These are phyloP conservation scores for Hydnomerulius pinastri DNA, from an alignment of 768 basidiomycete species.

Conservation along the genomic window DNA sequence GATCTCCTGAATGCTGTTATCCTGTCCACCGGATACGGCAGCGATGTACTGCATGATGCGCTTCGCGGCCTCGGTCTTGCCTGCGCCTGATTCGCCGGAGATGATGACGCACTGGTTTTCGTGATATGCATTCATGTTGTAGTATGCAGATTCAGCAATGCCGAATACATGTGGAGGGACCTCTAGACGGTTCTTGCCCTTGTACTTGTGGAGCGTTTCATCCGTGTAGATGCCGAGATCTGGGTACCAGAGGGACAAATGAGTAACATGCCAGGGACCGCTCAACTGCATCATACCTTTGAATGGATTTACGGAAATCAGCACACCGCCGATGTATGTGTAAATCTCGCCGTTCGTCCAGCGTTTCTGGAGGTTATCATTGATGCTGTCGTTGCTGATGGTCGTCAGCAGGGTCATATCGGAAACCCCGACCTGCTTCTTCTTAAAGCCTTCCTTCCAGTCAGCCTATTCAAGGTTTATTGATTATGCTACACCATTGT, in stretches of 20 bases:
- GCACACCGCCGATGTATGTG: conserved; percentile 97
- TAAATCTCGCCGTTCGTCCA: conserved; percentile 97
- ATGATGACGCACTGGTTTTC: conserved; percentile 99
- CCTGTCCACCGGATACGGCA: conserved; percentile 87
- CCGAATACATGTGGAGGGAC: conserved; percentile 97
- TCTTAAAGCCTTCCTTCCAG: conserved; percentile 99
- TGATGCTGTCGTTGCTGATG: conserved; percentile 97
- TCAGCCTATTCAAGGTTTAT: conserved; percentile 68
- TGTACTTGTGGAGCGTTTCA: conserved; percentile 80
- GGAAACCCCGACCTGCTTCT: conserved; percentile 96
- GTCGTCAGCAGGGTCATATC: conserved; percentile 98
- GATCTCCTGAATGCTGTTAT: conserved; percentile 93
- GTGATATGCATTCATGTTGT: conserved; percentile 99
- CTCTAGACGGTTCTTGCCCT: conserved; percentile 96
- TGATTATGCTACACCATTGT: conserved; percentile 10
- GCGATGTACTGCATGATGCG: conserved; percentile 99
- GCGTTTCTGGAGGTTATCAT: conserved; percentile 96
- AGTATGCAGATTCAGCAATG: conserved; percentile 96
- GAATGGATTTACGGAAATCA: conserved; percentile 99
- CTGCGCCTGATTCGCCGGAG: conserved; percentile 97
- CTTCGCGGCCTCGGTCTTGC: conserved; percentile 99
- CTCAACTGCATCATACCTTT: conserved; percentile 52
- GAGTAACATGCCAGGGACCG: conserved; percentile 3
- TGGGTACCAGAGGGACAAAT: conserved; percentile 30
- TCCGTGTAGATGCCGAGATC: conserved; percentile 99